phyloP scores from a whole-genome alignment of 345 rosid species.

The Gossypium stocksii region DNA sequence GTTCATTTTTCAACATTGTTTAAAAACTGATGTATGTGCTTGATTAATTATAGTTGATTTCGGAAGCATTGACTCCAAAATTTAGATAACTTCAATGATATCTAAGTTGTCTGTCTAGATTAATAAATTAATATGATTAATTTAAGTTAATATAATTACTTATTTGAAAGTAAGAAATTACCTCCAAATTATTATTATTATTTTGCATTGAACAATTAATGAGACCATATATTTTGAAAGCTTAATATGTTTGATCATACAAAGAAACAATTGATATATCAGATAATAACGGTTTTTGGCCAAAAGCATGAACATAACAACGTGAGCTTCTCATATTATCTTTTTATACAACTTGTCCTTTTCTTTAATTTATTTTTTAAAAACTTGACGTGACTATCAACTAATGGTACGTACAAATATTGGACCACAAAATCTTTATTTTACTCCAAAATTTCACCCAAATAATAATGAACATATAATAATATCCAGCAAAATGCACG shows the following conservation, averaged over 20 bases:
- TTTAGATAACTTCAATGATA: no score
- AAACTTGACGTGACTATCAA: neutral
- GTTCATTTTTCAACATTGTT: rapidly evolving
- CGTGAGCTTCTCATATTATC: neutral
- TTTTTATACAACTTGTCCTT: neutral
- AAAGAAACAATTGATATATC: neutral
- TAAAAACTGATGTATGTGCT: no score
- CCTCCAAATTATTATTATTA: no score
- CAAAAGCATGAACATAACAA: neutral
- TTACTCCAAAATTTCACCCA: neutral
- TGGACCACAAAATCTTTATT: neutral
- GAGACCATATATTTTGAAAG: neutral
- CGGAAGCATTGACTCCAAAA: rapidly evolving
- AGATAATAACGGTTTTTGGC: neutral
- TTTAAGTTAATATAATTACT: no score
- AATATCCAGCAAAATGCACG: neutral
- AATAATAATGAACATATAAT: neutral
- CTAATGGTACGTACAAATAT: neutral
- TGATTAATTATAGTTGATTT: no score
- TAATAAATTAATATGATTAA: no score
- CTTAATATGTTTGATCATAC: neutral
- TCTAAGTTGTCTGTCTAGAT: no score
- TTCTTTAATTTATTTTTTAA: neutral
- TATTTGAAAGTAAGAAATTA: no score
- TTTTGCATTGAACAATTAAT: neutral